A percentile compares a stretch with the other conserved stretches of the same genome.
Conservation (phyloP, 176 grass and related monocot species). For the Carex parvula region DNA sequence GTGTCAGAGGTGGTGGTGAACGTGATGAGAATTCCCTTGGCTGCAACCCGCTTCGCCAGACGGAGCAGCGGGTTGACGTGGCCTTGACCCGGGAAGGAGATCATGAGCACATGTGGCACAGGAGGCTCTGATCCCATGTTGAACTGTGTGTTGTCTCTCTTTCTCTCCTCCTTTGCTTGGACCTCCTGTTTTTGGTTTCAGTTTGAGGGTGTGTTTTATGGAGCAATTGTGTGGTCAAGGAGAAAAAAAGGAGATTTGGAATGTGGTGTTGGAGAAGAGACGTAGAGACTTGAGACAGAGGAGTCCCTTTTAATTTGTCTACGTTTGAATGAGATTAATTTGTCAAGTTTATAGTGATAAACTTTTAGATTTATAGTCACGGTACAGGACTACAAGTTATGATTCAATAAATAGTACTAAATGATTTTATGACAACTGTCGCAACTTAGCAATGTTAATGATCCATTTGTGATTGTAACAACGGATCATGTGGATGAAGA, state of each 20-base stretch:
- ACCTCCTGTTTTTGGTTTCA: neutral
- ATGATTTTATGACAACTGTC: too few relatives aligned
- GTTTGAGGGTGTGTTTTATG: neutral
- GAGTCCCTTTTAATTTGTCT: neutral
- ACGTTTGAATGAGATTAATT: neutral
- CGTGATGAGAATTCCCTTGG: slow-evolving; percentile 62
- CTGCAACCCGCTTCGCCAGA: slow-evolving; percentile 62
- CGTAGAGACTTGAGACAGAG: neutral
- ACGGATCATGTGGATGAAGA: too few relatives aligned
- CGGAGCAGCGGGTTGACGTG: slow-evolving; percentile 71
- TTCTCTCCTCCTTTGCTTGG: neutral
- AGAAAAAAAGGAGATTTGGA: neutral
- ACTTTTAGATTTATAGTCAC: too few relatives aligned
- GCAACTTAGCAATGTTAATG: too few relatives aligned
- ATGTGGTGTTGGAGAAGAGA: neutral
- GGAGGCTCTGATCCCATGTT: slow-evolving; percentile 17
- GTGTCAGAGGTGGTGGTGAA: slow-evolving; percentile 39
- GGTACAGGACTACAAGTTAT: too few relatives aligned
- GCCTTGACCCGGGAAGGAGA: slow-evolving; percentile 65
- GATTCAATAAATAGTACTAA: too few relatives aligned
- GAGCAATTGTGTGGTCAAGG: neutral
- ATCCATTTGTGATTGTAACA: too few relatives aligned
- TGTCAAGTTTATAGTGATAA: too few relatives aligned
- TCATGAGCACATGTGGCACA: slow-evolving; percentile 40
- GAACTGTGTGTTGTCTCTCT: neutral